phyloP scores from a whole-genome alignment of 805 yeast species.

The Candida verbasci region DNA sequence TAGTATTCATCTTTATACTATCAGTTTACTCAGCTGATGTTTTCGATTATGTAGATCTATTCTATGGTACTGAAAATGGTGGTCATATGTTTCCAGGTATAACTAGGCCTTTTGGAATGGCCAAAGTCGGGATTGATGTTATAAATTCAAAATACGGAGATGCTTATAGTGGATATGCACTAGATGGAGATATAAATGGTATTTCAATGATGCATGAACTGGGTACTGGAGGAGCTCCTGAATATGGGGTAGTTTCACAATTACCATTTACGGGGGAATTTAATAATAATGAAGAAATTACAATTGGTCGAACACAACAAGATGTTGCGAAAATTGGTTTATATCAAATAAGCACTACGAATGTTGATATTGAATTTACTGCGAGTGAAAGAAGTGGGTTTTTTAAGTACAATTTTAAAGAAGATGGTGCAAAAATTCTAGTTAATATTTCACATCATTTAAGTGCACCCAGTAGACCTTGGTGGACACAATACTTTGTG shows the following conservation, averaged over 20 bases:
- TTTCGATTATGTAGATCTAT: conserved; percentile 17
- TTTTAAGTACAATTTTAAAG: conserved; percentile 18
- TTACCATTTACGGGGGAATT: conserved; percentile 19
- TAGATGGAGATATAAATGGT: conserved; percentile 25
- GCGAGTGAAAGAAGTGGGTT: conserved; percentile 23
- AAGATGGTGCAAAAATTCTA: conserved; percentile 13
- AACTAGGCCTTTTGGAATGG: conserved; percentile 34
- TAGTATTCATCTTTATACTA: background rate
- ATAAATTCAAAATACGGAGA: conserved; percentile 17
- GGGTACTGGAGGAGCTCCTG: conserved; percentile 38
- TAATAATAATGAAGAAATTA: conserved; percentile 11
- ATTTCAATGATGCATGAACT: conserved; percentile 35
- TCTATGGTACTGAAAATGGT: conserved; percentile 29
- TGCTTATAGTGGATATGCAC: conserved; percentile 30
- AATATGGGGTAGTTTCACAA: conserved; percentile 30
- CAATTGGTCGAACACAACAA: conserved; percentile 10
- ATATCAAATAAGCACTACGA: conserved; percentile 17
- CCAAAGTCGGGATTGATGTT: conserved; percentile 31
- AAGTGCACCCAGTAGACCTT: conserved; percentile 21
- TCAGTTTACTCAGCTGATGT: background rate
- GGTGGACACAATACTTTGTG: conserved; percentile 29
- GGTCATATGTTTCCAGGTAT: conserved; percentile 36
- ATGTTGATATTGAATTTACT: conserved; percentile 22
- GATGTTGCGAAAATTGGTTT: conserved; percentile 22
- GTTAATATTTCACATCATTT: conserved; percentile 27